These are phyloP conservation scores for Vickermania ingenoplastis DNA, from an alignment of 208 protist genomes.

Conservation along the genomic window DNA sequence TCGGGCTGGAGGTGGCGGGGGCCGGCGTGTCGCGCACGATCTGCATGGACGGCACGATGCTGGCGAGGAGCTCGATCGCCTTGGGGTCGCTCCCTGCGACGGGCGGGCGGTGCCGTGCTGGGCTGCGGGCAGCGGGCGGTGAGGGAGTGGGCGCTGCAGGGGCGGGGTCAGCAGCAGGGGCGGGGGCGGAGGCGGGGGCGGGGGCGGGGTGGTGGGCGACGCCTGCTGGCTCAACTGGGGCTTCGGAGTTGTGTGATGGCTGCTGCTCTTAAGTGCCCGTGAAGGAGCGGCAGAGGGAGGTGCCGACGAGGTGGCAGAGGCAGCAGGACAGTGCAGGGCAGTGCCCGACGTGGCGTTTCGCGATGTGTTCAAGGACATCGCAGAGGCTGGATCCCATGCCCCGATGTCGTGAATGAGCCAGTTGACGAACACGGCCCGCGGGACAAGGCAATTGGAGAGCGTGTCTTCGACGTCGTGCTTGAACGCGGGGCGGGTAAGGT, in stretches of 20 bases:
- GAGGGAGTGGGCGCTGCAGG: neutral
- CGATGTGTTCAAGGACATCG: too few relatives aligned
- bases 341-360: too few relatives aligned
- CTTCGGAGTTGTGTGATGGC: too few relatives aligned
- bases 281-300: too few relatives aligned
- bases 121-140: conserved; percentile 3
- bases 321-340: too few relatives aligned
- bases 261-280: too few relatives aligned
- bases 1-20: neutral
- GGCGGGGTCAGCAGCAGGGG: conserved; percentile 3
- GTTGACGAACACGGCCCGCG: conserved; percentile 45
- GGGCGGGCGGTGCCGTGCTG: too few relatives aligned
- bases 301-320: too few relatives aligned
- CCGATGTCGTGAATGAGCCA: conserved; percentile 57
- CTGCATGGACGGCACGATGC: conserved; percentile 59
- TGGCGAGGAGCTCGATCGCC: conserved; percentile 29
- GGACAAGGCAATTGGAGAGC: conserved; percentile 54
- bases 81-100: conserved; percentile 1
- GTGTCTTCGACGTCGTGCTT: conserved; percentile 57
- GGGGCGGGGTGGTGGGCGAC: too few relatives aligned
- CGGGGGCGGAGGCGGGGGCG: too few relatives aligned
- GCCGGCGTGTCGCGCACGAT: conserved; percentile 21
- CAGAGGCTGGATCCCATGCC: conserved; percentile 12
- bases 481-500: conserved; percentile 61
- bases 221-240: too few relatives aligned